Evolutionary conservation across 2,329 filamentous ascomycete genomes (phyloP).

Genomic region (Trichoderma sp.): DNA sequence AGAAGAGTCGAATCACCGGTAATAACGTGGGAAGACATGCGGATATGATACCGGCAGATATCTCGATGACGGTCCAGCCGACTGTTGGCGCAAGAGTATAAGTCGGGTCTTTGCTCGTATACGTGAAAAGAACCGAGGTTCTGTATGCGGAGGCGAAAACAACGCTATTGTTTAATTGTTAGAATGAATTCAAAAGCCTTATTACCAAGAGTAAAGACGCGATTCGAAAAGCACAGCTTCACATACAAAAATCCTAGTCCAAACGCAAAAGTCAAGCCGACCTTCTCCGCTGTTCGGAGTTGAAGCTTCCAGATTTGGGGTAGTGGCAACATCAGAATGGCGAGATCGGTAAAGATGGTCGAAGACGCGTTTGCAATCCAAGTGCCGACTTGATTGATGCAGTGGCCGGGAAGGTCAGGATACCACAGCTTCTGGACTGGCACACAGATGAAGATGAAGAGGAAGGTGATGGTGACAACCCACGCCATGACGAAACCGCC

Average conservation of each 20-base stretch:
- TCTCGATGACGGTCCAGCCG: slow-evolving; percentile 53
- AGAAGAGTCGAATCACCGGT: slow-evolving; percentile 43
- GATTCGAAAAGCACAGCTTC: slow-evolving; percentile 27
- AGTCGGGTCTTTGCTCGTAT: slow-evolving; percentile 45
- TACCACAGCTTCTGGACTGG: slow-evolving; percentile 56
- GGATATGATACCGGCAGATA: slow-evolving; percentile 55
- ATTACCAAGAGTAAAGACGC: background rate
- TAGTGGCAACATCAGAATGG: slow-evolving; percentile 51
- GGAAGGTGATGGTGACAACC: slow-evolving; percentile 52
- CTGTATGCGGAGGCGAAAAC: slow-evolving; percentile 55
- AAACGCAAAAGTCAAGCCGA: slow-evolving; percentile 51
- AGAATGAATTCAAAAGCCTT: background rate
- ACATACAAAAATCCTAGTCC: slow-evolving; percentile 50
- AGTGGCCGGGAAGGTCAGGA: slow-evolving; percentile 48
- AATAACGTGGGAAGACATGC: slow-evolving; percentile 58
- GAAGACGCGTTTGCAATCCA: slow-evolving; percentile 56
- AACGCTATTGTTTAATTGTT: slow-evolving; percentile 39
- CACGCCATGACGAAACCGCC: slow-evolving; percentile 51
- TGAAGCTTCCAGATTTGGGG: slow-evolving; percentile 52
- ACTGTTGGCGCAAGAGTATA: slow-evolving; percentile 52
- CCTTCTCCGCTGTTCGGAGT: slow-evolving; percentile 47
- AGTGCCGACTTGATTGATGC: slow-evolving; percentile 54
- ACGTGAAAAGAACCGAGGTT: slow-evolving; percentile 52
- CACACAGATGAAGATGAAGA: slow-evolving; percentile 57
- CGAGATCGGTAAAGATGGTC: slow-evolving; percentile 52